Conservation (phyloP, 495 filamentous ascomycete species). For the Jackrogersella multiformis region DNA sequence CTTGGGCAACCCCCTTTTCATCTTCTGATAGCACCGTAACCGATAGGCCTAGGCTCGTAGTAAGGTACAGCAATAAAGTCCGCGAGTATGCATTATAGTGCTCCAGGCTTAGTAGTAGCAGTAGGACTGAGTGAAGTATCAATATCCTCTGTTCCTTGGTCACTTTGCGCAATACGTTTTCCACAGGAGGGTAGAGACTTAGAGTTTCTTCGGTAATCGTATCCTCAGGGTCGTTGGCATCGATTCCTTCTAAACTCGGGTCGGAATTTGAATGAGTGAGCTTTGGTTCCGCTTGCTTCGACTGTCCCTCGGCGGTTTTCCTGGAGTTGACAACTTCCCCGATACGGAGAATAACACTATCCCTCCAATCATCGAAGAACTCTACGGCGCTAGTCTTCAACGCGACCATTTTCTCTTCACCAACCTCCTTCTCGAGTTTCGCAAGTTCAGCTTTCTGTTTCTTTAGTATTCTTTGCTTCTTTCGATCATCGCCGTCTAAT, state of each 20-base stretch:
- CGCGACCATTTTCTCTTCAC: constrained; percentile 47
- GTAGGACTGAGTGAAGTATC: constrained; percentile 68
- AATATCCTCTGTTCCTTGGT: constrained; percentile 56
- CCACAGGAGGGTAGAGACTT: constrained; percentile 56
- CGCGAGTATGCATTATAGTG: constrained; percentile 82
- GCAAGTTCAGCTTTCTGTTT: constrained; percentile 41
- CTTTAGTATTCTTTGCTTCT: constrained; percentile 38
- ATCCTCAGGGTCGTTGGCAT: constrained; percentile 35
- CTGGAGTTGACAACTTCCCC: constrained; percentile 72
- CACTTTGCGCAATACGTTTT: constrained; percentile 54
- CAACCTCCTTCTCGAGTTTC: constrained; percentile 50
- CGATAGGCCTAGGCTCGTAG: constrained; percentile 73
- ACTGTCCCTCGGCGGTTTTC: constrained; percentile 48
- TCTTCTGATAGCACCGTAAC: constrained; percentile 73
- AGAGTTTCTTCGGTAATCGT: constrained; percentile 59
- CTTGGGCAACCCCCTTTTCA: constrained; percentile 78
- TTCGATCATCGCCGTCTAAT: constrained; percentile 11
- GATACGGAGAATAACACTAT: constrained; percentile 67
- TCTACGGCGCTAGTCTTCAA: constrained; percentile 51
- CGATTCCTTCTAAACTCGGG: constrained; percentile 25
- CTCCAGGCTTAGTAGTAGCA: constrained; percentile 81
- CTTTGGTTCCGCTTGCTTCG: constrained; percentile 32
- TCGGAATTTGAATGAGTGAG: constrained; percentile 1
- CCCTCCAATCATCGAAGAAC: constrained; percentile 73
- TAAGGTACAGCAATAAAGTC: constrained; percentile 72